phyloP scores from a whole-genome alignment of 2,329 filamentous ascomycete species.

The Drechslerella stenobrocha region DNA sequence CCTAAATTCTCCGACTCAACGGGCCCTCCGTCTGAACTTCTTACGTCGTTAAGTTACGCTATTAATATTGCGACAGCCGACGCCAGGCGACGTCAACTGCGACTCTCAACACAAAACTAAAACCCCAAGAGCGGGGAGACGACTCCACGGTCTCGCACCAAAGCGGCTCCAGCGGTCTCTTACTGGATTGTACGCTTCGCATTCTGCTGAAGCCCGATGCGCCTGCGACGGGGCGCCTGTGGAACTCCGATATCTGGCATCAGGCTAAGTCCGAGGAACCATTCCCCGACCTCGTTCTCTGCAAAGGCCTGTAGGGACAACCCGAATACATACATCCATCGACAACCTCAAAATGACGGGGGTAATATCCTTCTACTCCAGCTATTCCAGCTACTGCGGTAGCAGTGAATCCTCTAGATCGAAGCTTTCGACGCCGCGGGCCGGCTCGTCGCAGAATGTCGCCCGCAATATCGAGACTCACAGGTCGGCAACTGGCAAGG shows the following conservation, averaged over 20 bases:
- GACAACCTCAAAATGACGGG: constrained; percentile 25
- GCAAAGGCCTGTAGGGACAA: too few species aligned
- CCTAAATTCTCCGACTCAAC: constrained; percentile 7
- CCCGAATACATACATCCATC: too few species aligned
- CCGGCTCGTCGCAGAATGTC: background rate
- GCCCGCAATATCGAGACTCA: constrained; percentile 8
- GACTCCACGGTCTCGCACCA: too few species aligned
- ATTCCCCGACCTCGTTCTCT: background rate
- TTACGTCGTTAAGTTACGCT: background rate
- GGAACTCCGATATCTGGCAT: background rate
- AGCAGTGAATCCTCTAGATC: constrained; percentile 26
- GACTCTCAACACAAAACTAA: constrained; percentile 11
- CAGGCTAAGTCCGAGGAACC: background rate
- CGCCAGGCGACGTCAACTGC: background rate
- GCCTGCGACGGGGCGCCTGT: constrained; percentile 1
- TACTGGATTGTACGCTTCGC: too few species aligned
- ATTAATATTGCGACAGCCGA: too few species aligned
- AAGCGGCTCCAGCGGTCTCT: too few species aligned
- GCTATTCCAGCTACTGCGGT: constrained; percentile 15
- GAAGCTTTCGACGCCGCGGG: constrained; percentile 17
- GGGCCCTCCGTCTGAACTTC: background rate
- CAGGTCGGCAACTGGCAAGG: constrained; percentile 20
- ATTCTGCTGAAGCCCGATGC: background rate
- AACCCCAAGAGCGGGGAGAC: background rate
- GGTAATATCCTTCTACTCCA: constrained; percentile 39